phyloP scores from a whole-genome alignment of 139 green algal genomes.

The Trebouxia sp. region DNA sequence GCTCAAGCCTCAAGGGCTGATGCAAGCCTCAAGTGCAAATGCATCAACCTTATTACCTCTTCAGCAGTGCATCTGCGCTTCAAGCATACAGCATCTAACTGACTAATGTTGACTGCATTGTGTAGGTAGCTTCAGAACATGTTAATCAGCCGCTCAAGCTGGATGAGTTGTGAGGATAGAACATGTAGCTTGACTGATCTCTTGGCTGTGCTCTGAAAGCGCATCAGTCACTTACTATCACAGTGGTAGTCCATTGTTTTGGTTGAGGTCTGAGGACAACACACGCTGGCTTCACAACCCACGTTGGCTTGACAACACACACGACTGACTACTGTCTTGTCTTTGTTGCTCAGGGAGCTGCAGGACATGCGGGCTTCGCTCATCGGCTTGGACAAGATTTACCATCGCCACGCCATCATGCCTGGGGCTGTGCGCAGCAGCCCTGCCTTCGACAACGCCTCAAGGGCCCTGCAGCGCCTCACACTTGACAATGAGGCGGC shows the following conservation, averaged over 20 bases:
- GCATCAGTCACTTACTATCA: not conserved
- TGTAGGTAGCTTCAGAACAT: too few species aligned
- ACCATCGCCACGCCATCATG: conserved; percentile 15
- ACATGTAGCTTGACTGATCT: not conserved
- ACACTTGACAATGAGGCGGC: not conserved
- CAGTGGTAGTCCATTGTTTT: not conserved
- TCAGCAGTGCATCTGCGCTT: too few species aligned
- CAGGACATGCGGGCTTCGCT: not conserved
- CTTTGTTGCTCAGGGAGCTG: not conserved
- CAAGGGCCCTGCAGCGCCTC: conserved; percentile 3
- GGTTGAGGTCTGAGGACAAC: not conserved
- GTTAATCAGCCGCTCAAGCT: too few species aligned
- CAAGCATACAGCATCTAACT: too few species aligned
- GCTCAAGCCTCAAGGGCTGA: too few species aligned
- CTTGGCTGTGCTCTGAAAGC: not conserved
- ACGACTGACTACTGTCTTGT: not conserved
- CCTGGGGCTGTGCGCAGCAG: conserved; percentile 7
- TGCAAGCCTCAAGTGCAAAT: too few species aligned
- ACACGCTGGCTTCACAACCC: too few species aligned
- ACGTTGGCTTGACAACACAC: too few species aligned
- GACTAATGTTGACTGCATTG: too few species aligned
- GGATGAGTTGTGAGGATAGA: too few species aligned
- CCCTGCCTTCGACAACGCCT: conserved; percentile 5
- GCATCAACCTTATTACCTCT: too few species aligned
- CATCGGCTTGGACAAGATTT: not conserved